phyloP scores from a whole-genome alignment of 306 rosid genomes.

The Glycine tomentella region DNA sequence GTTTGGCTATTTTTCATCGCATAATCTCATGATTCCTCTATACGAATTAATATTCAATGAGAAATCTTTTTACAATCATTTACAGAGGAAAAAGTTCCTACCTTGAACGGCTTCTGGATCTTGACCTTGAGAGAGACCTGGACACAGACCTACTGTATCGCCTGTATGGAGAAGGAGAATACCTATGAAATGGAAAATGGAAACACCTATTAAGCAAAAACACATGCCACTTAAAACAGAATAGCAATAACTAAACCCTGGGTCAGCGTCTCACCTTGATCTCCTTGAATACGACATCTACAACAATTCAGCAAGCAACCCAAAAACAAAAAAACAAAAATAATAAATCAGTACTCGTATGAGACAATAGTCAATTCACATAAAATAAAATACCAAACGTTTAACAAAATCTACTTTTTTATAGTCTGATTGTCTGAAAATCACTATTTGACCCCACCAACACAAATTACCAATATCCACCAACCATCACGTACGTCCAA shows the following conservation, averaged over 20 bases:
- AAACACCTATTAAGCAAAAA: background rate
- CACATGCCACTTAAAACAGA: background rate
- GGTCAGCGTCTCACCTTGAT: constrained; percentile 61
- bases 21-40: background rate
- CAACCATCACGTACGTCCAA: background rate
- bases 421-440: background rate
- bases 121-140: constrained; percentile 74
- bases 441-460: background rate
- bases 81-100: constrained; percentile 4
- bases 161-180: constrained; percentile 59
- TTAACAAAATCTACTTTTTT: background rate
- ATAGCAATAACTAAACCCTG: background rate
- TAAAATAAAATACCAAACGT: background rate
- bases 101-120: constrained; percentile 73
- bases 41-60: background rate
- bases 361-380: background rate
- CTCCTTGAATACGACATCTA: constrained; percentile 89
- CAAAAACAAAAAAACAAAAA: background rate
- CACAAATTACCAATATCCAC: background rate
- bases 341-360: background rate
- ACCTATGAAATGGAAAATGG: constrained; percentile 44
- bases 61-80: too few relatives aligned
- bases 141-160: constrained; percentile 66
- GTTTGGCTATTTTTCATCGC: too few relatives aligned
- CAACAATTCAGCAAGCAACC: constrained; percentile 21